Evolutionary conservation across 176 grass and related monocot genomes (phyloP), one percentile per base, ranked within the genome.

Genomic region (Oryza brachyantha): DNA sequence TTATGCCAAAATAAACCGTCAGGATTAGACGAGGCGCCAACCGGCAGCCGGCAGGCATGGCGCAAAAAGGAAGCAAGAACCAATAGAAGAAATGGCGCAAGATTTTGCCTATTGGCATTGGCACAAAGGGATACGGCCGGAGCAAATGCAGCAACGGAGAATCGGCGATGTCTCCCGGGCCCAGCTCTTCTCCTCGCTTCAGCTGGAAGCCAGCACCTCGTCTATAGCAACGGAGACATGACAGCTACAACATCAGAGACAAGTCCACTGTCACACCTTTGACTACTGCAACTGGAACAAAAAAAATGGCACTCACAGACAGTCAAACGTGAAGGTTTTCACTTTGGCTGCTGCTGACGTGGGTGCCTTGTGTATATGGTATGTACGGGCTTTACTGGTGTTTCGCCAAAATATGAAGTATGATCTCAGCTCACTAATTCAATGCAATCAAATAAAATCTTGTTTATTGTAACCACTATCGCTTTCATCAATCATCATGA

Each of bases 141-240:
- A n/a, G 40, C 57, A 54, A 42, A n/a, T 13, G 64, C 39, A 66
- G 70, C 22, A 50, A 14, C 1, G 24, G 5, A 64, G 66, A 24
- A 57, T 24, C 52, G 7, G 63, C 3, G 39, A 16, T 17, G 39
- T n/a, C 52, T n/a, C n/a, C 8, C 8, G 39, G 32, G 22, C 21
- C 57, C 8, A 8, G 7, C 71, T 40, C 35, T 64, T 48, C 59
- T n/a, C 50, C 13, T 87, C 48, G 59, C 36, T 79, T 74, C 37
- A 74, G 69, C 75, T 68, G 81, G 69, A 88, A 34, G 75, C 13
- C 61, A 74, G 76, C 69, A 67, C 40, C 12, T 41, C 52, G 58
- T 55, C 38, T 50, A 27, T 64, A 36, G 42, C 28, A 59, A 42
- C 5, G 35, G 10, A 60, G 32, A 66, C n/a, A n/a, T 42, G 68